phyloP scores from a whole-genome alignment of 2,329 filamentous ascomycete species.

The Shiraia sp. region DNA sequence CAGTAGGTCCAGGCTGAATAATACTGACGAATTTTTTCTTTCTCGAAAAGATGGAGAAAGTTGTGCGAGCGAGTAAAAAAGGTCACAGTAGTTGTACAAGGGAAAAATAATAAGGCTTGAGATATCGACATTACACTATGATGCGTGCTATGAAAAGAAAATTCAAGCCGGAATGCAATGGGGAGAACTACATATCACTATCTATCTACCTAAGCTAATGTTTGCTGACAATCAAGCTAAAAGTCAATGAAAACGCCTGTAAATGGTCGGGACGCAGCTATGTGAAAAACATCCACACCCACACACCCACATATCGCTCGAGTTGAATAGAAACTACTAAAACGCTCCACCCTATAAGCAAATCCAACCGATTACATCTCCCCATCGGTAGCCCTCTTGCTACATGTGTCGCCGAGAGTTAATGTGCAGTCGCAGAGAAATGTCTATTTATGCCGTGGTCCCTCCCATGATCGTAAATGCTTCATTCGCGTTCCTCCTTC shows the following conservation, averaged over 20 bases:
- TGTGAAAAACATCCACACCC: too few species aligned
- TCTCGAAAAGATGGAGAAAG: too few species aligned
- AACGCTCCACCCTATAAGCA: conserved; percentile 2
- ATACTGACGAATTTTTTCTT: too few species aligned
- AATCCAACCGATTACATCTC: conserved; percentile 11
- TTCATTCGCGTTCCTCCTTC: conserved; percentile 18
- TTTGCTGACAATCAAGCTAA: too few species aligned
- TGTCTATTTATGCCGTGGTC: conserved; percentile 40
- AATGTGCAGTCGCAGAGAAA: conserved; percentile 25
- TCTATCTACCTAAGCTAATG: conserved; percentile 18
- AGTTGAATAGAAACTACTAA: not conserved
- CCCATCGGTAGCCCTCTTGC: conserved; percentile 3
- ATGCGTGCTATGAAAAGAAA: too few species aligned
- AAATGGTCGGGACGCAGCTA: conserved; percentile 24
- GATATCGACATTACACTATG: too few species aligned
- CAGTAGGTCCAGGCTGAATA: too few species aligned
- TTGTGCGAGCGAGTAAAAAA: too few species aligned
- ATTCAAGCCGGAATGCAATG: too few species aligned
- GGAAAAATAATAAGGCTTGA: too few species aligned
- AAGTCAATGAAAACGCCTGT: conserved; percentile 31
- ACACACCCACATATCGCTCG: conserved; percentile 13
- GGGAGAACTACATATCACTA: conserved; percentile 8
- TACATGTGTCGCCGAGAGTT: not conserved
- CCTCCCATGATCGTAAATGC: conserved; percentile 26
- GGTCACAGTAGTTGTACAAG: too few species aligned